phyloP scores from a whole-genome alignment of 371 early-diverging fungal genomes.

The Basidiobolus meristosporus region DNA sequence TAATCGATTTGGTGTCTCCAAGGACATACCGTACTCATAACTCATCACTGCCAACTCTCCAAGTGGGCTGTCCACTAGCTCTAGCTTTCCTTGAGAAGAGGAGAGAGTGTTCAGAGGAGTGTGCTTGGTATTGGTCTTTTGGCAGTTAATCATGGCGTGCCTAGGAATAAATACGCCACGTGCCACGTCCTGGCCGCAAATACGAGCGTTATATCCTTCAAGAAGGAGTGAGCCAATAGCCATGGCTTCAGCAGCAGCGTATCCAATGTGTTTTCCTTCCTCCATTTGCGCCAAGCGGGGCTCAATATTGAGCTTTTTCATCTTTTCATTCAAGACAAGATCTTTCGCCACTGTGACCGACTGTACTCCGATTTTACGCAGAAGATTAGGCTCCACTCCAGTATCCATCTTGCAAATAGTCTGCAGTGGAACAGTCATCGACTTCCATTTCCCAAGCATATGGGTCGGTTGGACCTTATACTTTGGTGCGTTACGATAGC shows the following conservation, averaged over 20 bases:
- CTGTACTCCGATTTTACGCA: slow-evolving; percentile 21
- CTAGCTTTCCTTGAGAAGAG: slow-evolving; percentile 5
- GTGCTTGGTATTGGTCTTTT: slow-evolving; percentile 34
- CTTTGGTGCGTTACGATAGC: slow-evolving; percentile 22
- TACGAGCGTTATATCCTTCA: slow-evolving; percentile 72
- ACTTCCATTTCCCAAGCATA: slow-evolving; percentile 5
- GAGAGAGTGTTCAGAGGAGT: slow-evolving; percentile 48
- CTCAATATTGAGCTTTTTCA: slow-evolving; percentile 2
- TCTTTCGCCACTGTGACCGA: slow-evolving; percentile 51
- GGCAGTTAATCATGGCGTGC: slow-evolving; percentile 73
- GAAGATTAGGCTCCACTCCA: slow-evolving; percentile 16
- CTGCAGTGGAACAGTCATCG: slow-evolving; percentile 4
- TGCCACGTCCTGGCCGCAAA: slow-evolving; percentile 94
- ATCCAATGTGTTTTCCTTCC: slow-evolving; percentile 58
- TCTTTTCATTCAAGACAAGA: slow-evolving; percentile 58
- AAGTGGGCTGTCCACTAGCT: slow-evolving; percentile 81
- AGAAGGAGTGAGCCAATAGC: slow-evolving; percentile 76
- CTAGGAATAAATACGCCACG: slow-evolving; percentile 95
- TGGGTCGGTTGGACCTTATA: slow-evolving; percentile 25
- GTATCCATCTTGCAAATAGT: slow-evolving; percentile 10
- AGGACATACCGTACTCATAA: slow-evolving; percentile 85
- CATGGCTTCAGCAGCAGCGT: slow-evolving; percentile 90
- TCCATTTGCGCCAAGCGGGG: slow-evolving; percentile 10
- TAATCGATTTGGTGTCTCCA: slow-evolving; percentile 66
- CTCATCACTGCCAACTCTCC: slow-evolving; percentile 90